Evolutionary conservation across 768 basidiomycete species (phyloP).

Genomic region (Russula vinacea): DNA sequence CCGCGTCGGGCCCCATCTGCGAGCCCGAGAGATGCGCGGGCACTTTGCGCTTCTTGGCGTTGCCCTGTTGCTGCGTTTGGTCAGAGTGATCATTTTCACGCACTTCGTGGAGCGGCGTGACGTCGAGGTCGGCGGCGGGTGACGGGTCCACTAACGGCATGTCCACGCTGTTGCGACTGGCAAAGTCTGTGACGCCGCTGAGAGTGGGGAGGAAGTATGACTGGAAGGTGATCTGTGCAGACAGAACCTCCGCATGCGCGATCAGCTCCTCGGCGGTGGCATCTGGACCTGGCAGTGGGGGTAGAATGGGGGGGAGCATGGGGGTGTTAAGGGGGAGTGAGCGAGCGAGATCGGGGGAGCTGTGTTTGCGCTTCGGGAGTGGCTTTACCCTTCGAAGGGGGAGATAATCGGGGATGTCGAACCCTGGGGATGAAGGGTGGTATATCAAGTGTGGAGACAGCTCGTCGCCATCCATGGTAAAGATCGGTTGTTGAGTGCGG

Average conservation of each 20-base stretch:
- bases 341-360: slow-evolving; percentile 34
- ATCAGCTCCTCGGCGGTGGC: slow-evolving; percentile 57
- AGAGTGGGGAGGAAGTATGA: slow-evolving; percentile 62
- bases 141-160: slow-evolving; percentile 25
- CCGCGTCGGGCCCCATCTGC: slow-evolving; percentile 43
- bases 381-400: slow-evolving; percentile 68
- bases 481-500: slow-evolving; percentile 2
- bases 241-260: slow-evolving; percentile 54
- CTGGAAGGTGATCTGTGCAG: slow-evolving; percentile 58
- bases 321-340: slow-evolving; percentile 11
- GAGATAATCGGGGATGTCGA: slow-evolving; percentile 64
- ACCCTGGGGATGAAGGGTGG: slow-evolving; percentile 31
- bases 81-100: slow-evolving; percentile 53
- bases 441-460: slow-evolving; percentile 20
- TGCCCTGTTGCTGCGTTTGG: slow-evolving; percentile 71
- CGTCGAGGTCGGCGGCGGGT: slow-evolving; percentile 35
- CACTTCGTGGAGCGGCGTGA: slow-evolving; percentile 37
- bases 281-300: slow-evolving; percentile 42
- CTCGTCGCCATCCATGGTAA: slow-evolving; percentile 21
- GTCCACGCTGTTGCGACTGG: slow-evolving; percentile 32
- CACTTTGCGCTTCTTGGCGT: slow-evolving; percentile 87
- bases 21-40: slow-evolving; percentile 55
- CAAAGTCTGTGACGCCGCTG: slow-evolving; percentile 44
- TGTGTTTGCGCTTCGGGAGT: slow-evolving; percentile 71
- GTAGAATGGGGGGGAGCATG: slow-evolving; percentile 34